Conservation (phyloP, 1,284 basidiomycete genomes). For the Schizophyllum commune region DNA sequence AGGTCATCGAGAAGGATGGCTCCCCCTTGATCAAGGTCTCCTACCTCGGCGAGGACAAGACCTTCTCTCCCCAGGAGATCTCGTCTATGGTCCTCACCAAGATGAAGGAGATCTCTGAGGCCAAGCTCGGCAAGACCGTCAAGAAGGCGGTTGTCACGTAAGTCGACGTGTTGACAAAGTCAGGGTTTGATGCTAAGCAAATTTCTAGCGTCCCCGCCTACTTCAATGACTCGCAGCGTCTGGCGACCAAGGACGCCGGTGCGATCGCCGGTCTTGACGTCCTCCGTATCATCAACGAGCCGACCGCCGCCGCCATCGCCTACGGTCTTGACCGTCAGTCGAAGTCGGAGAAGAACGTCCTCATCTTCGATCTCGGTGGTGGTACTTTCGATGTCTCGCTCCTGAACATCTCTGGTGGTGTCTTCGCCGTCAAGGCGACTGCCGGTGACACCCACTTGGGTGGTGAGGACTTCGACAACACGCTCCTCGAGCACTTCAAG, state of each 20-base stretch:
- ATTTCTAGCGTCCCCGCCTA: constrained; percentile 78
- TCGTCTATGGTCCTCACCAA: constrained; percentile 98
- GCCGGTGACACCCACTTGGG: constrained; percentile 98
- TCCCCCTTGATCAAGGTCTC: constrained; percentile 96
- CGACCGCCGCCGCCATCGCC: constrained; percentile 91
- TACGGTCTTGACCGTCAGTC: constrained; percentile 89
- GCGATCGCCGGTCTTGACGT: constrained; percentile 91
- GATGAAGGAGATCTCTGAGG: constrained; percentile 99
- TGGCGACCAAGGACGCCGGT: constrained; percentile 94
- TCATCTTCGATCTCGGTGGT: constrained; percentile 99
- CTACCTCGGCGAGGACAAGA: constrained; percentile 91
- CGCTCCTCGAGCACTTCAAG: constrained; percentile 95
- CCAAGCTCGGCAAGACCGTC: constrained; percentile 93
- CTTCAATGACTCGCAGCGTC: constrained; percentile 96
- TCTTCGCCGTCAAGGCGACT: constrained; percentile 97
- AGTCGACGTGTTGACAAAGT: constrained; percentile 19
- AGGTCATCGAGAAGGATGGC: constrained; percentile 88
- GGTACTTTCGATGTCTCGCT: constrained; percentile 99
- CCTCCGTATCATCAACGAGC: constrained; percentile 97
- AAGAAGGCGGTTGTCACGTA: constrained; percentile 94
- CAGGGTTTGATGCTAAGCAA: constrained; percentile 3
- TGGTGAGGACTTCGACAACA: constrained; percentile 98
- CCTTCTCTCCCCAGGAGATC: constrained; percentile 96
- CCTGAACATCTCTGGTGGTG: constrained; percentile 92
- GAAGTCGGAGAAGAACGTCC: constrained; percentile 93